These are phyloP conservation scores for Solanum piurae DNA, from an alignment of 257 asterid genomes.

Conservation along the genomic window DNA sequence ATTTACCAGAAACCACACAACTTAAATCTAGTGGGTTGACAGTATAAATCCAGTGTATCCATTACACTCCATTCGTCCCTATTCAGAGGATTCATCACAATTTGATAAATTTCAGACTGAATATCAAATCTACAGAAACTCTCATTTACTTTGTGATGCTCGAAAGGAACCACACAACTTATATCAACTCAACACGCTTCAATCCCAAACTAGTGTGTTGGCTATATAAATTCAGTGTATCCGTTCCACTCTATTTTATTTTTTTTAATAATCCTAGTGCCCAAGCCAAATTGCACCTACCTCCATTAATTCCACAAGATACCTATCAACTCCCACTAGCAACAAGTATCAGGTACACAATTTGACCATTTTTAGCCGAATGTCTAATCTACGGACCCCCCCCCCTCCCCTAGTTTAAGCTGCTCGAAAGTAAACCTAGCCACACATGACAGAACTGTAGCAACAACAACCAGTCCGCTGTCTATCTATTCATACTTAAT, in stretches of 20 bases:
- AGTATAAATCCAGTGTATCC: background rate
- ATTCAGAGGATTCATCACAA: background rate
- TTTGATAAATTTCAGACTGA: background rate
- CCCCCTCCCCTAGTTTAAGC: background rate
- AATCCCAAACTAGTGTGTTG: background rate
- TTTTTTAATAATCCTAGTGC: background rate
- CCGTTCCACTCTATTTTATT: background rate
- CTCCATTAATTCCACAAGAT: background rate
- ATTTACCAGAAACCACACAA: background rate
- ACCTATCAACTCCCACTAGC: background rate
- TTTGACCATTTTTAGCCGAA: background rate
- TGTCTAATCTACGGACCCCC: background rate
- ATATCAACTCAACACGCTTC: background rate
- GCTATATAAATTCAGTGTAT: background rate
- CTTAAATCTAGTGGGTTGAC: background rate
- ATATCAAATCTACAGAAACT: background rate
- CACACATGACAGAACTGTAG: background rate
- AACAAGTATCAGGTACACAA: background rate
- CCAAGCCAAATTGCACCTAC: background rate
- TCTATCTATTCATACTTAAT: background rate
- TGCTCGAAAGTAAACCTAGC: background rate
- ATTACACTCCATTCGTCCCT: background rate
- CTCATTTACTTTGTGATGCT: background rate
- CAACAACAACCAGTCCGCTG: background rate
- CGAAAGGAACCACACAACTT: background rate